Percentiles rank a stretch among this genome's conserved stretches.
These are phyloP conservation scores for Magnolia changhungtana DNA, from an alignment of 164 flowering plant species.

Conservation along the genomic window DNA sequence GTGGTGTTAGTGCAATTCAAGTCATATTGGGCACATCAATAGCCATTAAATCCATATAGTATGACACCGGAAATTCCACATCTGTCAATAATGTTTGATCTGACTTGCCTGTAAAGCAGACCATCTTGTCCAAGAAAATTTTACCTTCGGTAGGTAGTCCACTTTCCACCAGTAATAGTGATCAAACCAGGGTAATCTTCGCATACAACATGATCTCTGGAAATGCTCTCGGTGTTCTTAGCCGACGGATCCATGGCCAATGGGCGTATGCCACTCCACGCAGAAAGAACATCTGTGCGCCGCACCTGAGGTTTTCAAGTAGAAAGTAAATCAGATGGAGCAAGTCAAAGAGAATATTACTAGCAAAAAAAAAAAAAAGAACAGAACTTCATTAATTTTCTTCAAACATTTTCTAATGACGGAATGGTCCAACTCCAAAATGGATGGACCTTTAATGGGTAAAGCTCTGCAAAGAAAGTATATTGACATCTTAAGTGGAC, in stretches of 20 bases:
- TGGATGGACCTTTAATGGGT: not conserved
- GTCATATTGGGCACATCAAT: not conserved
- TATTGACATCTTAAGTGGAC: not conserved
- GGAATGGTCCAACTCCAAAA: not conserved
- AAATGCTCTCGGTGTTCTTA: constrained; percentile 89
- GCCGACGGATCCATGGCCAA: constrained; percentile 86
- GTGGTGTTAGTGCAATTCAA: not conserved
- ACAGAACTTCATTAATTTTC: not conserved
- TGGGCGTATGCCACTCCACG: constrained; percentile 99
- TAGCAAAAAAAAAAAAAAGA: not conserved
- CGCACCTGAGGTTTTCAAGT: constrained; percentile 56
- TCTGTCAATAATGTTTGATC: not conserved
- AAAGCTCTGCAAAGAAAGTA: not conserved
- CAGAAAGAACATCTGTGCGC: constrained; percentile 93
- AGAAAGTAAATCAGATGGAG: constrained; percentile 3
- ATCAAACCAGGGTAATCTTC: constrained; percentile 95
- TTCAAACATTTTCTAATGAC: not conserved
- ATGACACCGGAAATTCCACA: not conserved
- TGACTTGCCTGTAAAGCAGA: not conserved
- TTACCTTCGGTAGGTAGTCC: constrained; percentile 96
- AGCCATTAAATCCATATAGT: not conserved
- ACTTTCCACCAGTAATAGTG: constrained; percentile 97
- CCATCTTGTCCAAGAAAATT: not conserved
- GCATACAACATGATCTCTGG: constrained; percentile 90
- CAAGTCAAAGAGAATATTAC: not conserved